Evolutionary conservation across 1,284 basidiomycete species (phyloP).

Genomic region (Puccinia triticina): DNA sequence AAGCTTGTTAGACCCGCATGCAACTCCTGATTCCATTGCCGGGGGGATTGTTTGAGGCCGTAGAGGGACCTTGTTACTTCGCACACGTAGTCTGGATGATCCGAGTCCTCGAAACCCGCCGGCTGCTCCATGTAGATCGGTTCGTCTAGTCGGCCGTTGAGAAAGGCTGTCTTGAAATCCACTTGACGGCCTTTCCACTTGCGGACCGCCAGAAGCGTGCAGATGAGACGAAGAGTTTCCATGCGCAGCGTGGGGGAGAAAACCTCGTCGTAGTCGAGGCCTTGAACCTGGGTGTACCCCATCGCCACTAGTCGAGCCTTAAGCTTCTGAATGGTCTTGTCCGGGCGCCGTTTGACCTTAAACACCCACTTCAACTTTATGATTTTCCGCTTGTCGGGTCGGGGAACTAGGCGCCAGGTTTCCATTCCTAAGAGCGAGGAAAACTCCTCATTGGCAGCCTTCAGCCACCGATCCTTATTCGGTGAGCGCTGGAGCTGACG

Average conservation of each 20-base stretch:
- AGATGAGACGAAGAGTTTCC: too few species aligned
- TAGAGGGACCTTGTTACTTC: too few species aligned
- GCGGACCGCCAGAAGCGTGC: too few species aligned
- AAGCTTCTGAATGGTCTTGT: neutral
- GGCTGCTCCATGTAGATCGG: too few species aligned
- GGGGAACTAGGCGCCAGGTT: neutral
- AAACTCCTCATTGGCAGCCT: neutral
- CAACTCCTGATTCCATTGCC: too few species aligned
- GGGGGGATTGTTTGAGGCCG: too few species aligned
- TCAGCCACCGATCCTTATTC: neutral
- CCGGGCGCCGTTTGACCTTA: neutral
- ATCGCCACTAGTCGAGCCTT: neutral
- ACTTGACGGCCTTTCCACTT: too few species aligned
- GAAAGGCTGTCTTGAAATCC: too few species aligned
- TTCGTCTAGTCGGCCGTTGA: too few species aligned
- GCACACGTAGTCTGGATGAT: too few species aligned
- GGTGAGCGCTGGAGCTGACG: neutral
- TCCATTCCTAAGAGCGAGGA: neutral
- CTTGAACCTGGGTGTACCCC: neutral
- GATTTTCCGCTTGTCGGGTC: neutral
- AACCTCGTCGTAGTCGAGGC: neutral
- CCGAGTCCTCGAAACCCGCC: too few species aligned
- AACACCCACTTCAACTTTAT: slow-evolving; percentile 16
- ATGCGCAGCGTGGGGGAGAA: neutral
- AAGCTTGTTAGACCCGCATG: too few species aligned